Percentiles rank a stretch among this genome's conserved stretches.
phyloP scores from a whole-genome alignment of 495 filamentous ascomycete species.

The Annulohypoxylon maeteangense region DNA sequence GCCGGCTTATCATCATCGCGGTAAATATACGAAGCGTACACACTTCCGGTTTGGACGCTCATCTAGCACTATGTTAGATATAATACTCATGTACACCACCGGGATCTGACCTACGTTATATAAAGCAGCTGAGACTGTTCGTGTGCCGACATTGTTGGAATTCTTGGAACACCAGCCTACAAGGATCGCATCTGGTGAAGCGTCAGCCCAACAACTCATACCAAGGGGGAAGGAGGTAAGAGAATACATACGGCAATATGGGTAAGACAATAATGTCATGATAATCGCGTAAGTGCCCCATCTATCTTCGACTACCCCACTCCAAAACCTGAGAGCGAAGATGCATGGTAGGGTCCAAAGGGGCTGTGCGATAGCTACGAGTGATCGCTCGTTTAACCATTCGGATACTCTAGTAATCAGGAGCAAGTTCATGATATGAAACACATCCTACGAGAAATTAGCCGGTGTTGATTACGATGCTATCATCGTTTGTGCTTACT shows the following conservation, averaged over 20 bases:
- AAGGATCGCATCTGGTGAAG: conserved; percentile 63
- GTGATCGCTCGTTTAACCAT: conserved; percentile 65
- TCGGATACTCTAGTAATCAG: conserved; percentile 68
- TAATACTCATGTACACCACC: conserved; percentile 16
- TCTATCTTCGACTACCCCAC: conserved; percentile 35
- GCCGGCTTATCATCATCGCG: conserved; percentile 68
- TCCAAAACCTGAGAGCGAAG: conserved; percentile 60
- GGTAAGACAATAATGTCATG: conserved; percentile 61
- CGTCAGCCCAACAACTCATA: neutral
- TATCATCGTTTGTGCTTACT: conserved; percentile 26
- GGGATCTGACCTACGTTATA: conserved; percentile 61
- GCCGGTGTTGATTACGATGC: neutral
- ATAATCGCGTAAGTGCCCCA: conserved; percentile 68
- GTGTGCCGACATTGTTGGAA: conserved; percentile 73
- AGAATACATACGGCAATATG: conserved; percentile 48
- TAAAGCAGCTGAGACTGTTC: conserved; percentile 70
- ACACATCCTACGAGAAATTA: conserved; percentile 50
- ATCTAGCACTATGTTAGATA: conserved; percentile 54
- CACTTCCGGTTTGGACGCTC: conserved; percentile 71
- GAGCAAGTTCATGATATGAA: conserved; percentile 60
- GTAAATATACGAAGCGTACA: conserved; percentile 65
- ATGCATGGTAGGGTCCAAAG: conserved; percentile 69
- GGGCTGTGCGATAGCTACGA: conserved; percentile 63
- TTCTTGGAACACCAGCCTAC: conserved; percentile 73
- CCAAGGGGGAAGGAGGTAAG: neutral